Evolutionary conservation across 2,329 filamentous ascomycete genomes (phyloP).

Genomic region (Fusarium floridanum): DNA sequence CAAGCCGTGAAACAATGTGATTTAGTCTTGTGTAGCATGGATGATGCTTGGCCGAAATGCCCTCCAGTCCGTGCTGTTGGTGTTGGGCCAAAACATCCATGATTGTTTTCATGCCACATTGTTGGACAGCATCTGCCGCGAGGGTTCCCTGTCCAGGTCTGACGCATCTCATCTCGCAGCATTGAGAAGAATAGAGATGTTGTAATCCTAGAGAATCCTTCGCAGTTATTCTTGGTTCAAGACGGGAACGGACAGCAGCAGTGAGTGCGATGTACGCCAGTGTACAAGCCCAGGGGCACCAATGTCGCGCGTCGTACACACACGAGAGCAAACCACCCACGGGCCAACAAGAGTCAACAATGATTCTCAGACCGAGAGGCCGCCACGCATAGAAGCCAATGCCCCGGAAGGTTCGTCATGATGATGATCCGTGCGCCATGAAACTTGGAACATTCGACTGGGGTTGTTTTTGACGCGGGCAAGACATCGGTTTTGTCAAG

Average conservation of each 20-base stretch:
- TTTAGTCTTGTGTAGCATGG: neutral
- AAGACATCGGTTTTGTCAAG: constrained; percentile 14
- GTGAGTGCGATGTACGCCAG: neutral
- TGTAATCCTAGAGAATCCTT: neutral
- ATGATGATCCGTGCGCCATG: constrained; percentile 19
- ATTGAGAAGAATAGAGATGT: neutral
- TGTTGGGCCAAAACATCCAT: neutral
- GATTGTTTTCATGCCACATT: neutral
- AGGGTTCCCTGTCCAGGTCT: neutral
- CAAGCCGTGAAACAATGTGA: neutral
- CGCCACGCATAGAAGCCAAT: constrained; percentile 6
- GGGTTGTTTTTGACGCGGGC: constrained; percentile 11
- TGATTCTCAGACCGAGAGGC: constrained; percentile 3
- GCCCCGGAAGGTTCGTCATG: constrained; percentile 15
- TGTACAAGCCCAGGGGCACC: neutral
- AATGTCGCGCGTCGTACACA: neutral
- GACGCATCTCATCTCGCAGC: neutral
- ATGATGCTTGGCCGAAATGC: neutral
- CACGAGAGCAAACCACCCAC: neutral
- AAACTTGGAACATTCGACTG: constrained; percentile 34
- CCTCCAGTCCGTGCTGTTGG: neutral
- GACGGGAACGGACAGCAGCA: neutral
- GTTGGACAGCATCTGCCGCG: neutral
- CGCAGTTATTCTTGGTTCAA: neutral
- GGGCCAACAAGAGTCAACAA: neutral